These are phyloP conservation scores for Exutisphaerella laricina DNA, from an alignment of 2,329 filamentous ascomycete genomes.

Conservation along the genomic window DNA sequence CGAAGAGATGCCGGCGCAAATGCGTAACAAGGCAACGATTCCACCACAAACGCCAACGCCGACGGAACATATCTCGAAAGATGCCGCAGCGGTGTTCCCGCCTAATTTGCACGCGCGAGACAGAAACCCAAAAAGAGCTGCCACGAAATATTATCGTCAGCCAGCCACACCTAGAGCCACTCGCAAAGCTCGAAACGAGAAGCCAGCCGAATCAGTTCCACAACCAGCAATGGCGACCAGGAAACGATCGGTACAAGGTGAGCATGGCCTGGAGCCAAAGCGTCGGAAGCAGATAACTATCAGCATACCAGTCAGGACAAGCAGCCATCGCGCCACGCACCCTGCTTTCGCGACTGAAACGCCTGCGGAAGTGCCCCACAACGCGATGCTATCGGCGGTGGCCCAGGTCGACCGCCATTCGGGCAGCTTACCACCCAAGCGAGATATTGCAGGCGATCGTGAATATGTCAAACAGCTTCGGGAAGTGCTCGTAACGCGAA, in stretches of 20 bases:
- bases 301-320: not conserved
- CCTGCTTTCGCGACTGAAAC: not conserved
- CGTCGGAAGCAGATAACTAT: not conserved
- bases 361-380: not conserved
- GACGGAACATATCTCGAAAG: not conserved
- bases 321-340: not conserved
- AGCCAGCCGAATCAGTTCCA: not conserved
- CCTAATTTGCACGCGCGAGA: not conserved
- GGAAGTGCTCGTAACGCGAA: constrained; percentile 1
- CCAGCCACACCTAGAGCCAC: not conserved
- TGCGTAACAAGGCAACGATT: not conserved
- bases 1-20: not conserved
- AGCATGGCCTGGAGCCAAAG: not conserved
- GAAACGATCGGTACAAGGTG: not conserved
- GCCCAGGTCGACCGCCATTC: not conserved
- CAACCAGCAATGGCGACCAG: not conserved
- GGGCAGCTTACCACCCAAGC: not conserved
- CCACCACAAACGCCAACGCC: not conserved
- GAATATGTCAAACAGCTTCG: not conserved
- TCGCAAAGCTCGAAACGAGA: not conserved
- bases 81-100: no score
- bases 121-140: constrained; percentile 5
- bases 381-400: not conserved
- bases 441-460: not conserved
- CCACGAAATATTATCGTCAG: constrained; percentile 4